Conservation (phyloP, 2,329 filamentous ascomycete genomes). For the Alternaria arborescens region DNA sequence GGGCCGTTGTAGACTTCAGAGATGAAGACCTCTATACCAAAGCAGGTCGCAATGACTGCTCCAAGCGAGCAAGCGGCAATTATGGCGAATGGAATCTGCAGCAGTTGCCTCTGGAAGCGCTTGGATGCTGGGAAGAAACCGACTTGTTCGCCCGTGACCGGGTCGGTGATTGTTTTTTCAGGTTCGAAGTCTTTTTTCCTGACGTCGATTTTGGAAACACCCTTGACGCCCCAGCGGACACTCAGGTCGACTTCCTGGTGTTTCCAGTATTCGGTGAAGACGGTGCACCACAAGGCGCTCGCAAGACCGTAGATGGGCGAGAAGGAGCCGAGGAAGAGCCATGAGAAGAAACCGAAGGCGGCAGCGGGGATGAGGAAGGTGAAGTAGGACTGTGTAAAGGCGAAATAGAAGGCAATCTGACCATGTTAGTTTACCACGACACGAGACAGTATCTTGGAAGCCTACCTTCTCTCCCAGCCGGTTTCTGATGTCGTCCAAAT, state of each 20-base stretch:
- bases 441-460: not conserved
- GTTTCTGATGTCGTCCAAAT: slow-evolving; percentile 61
- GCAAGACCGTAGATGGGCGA: slow-evolving; percentile 81
- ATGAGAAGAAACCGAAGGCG: slow-evolving; percentile 76
- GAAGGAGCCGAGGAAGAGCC: slow-evolving; percentile 84
- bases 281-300: slow-evolving; percentile 82
- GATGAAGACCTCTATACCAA: slow-evolving; percentile 94
- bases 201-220: slow-evolving; percentile 81
- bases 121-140: slow-evolving; percentile 79
- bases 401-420: slow-evolving; percentile 91
- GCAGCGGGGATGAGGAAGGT: slow-evolving; percentile 84
- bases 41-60: slow-evolving; percentile 83
- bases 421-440: slow-evolving; percentile 22
- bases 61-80: slow-evolving; percentile 77
- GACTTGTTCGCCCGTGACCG: slow-evolving; percentile 80
- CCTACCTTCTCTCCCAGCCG: slow-evolving; percentile 59
- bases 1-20: slow-evolving; percentile 92
- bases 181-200: slow-evolving; percentile 80
- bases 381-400: slow-evolving; percentile 92
- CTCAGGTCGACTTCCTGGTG: slow-evolving; percentile 87
- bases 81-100: slow-evolving; percentile 86
- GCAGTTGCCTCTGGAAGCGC: slow-evolving; percentile 76
- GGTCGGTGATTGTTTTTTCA: slow-evolving; percentile 79
- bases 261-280: slow-evolving; percentile 97
- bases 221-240: slow-evolving; percentile 87